phyloP scores from a whole-genome alignment of 1,139 yeast genomes.

The Pneumocystis canis region DNA sequence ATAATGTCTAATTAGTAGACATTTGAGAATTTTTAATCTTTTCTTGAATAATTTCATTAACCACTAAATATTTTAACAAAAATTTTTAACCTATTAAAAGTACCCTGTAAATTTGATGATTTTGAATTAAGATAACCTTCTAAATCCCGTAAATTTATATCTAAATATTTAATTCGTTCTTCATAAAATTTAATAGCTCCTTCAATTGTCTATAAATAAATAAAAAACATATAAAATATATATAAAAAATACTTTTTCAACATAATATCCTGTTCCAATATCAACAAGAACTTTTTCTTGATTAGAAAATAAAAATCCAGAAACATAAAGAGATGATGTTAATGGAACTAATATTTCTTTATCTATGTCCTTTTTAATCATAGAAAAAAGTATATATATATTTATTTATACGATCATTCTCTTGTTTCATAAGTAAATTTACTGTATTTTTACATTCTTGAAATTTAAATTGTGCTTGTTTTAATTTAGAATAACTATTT shows the following conservation, averaged over 20 bases:
- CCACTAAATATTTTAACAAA: background rate
- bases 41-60: background rate
- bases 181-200: conserved; percentile 66
- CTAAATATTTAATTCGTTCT: conserved; percentile 56
- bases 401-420: conserved; percentile 24
- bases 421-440: conserved; percentile 37
- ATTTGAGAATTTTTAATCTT: background rate
- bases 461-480: conserved; percentile 70
- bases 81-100: background rate
- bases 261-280: conserved; percentile 90
- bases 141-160: conserved; percentile 57
- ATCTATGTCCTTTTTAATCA: conserved; percentile 15
- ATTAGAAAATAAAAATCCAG: conserved; percentile 48
- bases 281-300: conserved; percentile 70
- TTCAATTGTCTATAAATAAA: conserved; percentile 26
- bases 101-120: background rate
- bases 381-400: background rate
- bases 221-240: background rate
- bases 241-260: conserved; percentile 40
- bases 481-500: conserved; percentile 69
- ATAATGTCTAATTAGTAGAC: background rate
- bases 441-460: conserved; percentile 67
- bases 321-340: conserved; percentile 76
- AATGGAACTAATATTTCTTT: conserved; percentile 65
- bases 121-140: conserved; percentile 42